Evolutionary conservation across 2,329 filamentous ascomycete species (phyloP), one percentile per base, ranked within the genome.

Genomic region (Stagonosporopsis cucurbitacearum): DNA sequence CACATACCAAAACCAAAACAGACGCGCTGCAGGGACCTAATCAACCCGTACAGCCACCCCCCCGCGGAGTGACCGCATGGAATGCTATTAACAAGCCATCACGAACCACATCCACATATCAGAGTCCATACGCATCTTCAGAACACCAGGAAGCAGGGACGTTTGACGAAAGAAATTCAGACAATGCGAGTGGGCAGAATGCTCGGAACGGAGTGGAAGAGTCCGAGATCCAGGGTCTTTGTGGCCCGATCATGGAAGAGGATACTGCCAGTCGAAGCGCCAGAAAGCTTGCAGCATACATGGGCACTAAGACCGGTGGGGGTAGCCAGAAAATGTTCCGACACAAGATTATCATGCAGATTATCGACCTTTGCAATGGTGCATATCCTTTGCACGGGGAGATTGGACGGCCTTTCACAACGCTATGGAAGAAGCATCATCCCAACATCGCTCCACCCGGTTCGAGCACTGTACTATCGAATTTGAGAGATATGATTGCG

Each of bases 351-450:
- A 74, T 87, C 3, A 70, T 84, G 66, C 78, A 84, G 23, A 80
- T 87, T 35, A 65, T 87, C 12, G 74, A 82, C 40, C 77, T 79
- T 44, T 82, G 81, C 50, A 78, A 78, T 41, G 86, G 86, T 7
- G 80, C 82, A 2, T 86, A 82, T 49, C 83, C 85, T 2, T 78
- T 81, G 33, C 79, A 82, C 22, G 76, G 75, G 40, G 83, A 86
- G 60, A 77, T 87, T n/a, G 80, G 78, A 69, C 77, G 80, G 59
- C 81, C 84, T 8, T 86, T 85, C 59, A 73, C 77, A 13, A 79
- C 79, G 2, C 72, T 79, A 15, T 88, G 85, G 84, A 73, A 79
- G 76, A 66, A 76, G 55, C 79, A 78, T 13, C 58, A 67, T 28
- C 58, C 59, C 9, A 65, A 77, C 20, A 44, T 77, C 37, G 76